Conservation (phyloP, 75 land plant genomes). For the Pseudotsuga menziesii region DNA sequence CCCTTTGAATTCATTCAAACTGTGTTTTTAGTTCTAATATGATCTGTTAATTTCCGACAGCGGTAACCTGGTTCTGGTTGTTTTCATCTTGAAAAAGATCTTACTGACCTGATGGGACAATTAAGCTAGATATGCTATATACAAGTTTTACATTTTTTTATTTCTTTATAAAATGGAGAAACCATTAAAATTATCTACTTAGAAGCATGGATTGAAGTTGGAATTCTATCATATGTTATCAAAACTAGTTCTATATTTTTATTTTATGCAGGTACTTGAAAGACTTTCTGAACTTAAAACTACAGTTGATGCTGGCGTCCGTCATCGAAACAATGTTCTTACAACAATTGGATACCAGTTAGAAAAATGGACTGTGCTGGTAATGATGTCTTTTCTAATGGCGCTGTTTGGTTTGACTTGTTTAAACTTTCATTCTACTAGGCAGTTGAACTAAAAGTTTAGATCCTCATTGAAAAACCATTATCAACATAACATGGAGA, state of each 20-base stretch:
- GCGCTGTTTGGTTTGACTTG: neutral
- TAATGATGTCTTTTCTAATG: conserved; percentile 14
- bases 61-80: neutral
- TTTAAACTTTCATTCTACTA: neutral
- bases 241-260: conserved; percentile 1
- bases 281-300: conserved; percentile 80
- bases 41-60: neutral
- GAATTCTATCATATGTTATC: neutral
- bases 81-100: neutral
- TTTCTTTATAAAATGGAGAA: no score
- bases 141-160: neutral
- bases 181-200: no score
- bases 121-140: neutral
- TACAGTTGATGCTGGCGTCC: conserved; percentile 91
- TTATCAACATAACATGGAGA: neutral
- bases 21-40: neutral
- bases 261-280: conserved; percentile 54
- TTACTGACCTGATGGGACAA: neutral
- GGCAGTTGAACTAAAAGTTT: neutral
- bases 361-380: conserved; percentile 72
- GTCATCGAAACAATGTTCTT: conserved; percentile 75
- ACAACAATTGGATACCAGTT: conserved; percentile 57
- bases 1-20: neutral
- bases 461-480: neutral
- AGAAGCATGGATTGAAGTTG: neutral